These are phyloP conservation scores for Jaltomata sinuosa DNA, from an alignment of 257 asterid genomes.

Conservation along the genomic window DNA sequence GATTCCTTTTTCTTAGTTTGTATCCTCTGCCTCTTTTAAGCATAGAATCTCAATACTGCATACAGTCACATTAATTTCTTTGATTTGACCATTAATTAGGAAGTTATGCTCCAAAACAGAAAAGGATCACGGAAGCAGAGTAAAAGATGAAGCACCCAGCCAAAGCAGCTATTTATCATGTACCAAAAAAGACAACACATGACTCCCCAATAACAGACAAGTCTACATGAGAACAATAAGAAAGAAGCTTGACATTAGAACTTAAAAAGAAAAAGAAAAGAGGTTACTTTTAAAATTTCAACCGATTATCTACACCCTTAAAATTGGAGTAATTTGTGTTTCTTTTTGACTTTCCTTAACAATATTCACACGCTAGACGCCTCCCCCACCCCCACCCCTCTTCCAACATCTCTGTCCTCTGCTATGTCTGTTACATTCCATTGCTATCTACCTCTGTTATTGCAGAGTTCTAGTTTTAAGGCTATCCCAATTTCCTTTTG, in stretches of 20 bases:
- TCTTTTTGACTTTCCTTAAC: neutral
- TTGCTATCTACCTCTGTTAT: neutral
- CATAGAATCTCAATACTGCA: conserved; percentile 79
- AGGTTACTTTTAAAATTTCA: neutral
- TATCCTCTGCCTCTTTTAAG: conserved; percentile 48
- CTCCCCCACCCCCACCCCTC: neutral
- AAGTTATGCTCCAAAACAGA: neutral
- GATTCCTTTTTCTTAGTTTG: conserved; percentile 14
- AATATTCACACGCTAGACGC: neutral
- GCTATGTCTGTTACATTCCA: neutral
- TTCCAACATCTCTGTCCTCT: neutral
- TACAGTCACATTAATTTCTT: conserved; percentile 6
- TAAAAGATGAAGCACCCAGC: neutral
- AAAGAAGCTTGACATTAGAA: neutral
- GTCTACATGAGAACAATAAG: neutral
- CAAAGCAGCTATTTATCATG: neutral
- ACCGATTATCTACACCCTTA: neutral
- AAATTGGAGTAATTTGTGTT: neutral
- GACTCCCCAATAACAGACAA: neutral
- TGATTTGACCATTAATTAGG: neutral
- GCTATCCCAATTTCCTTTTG: neutral
- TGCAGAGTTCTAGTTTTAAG: neutral
- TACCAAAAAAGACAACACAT: neutral
- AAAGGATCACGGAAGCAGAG: neutral
- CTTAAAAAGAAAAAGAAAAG: neutral